These are phyloP conservation scores for Echium plantagineum DNA, from an alignment of 257 asterid species.

Conservation along the genomic window DNA sequence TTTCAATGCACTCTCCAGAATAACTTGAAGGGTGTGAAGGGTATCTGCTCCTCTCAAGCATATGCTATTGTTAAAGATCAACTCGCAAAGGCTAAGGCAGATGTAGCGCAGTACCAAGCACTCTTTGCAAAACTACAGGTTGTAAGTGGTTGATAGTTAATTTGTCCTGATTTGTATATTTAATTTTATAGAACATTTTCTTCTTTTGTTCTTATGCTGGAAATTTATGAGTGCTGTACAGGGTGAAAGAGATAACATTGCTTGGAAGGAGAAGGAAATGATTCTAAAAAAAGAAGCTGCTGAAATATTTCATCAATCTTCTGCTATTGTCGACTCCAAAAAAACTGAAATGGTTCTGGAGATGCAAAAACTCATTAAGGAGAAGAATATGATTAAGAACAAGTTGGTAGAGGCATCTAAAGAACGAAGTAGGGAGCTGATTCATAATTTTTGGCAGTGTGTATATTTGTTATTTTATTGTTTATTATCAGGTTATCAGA, in stretches of 20 bases:
- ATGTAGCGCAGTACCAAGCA: conserved; percentile 55
- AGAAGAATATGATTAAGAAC: conserved; percentile 39
- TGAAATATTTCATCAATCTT: conserved; percentile 67
- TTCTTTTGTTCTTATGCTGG: neutral
- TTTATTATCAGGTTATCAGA: conserved; percentile 7
- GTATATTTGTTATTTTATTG: neutral
- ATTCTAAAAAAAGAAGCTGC: conserved; percentile 63
- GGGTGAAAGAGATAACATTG: conserved; percentile 79
- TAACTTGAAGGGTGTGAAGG: conserved; percentile 55
- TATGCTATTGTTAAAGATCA: conserved; percentile 65
- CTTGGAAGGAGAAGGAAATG: conserved; percentile 80
- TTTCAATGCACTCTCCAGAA: conserved; percentile 43
- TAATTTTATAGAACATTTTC: neutral
- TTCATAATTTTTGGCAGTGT: conserved; percentile 2
- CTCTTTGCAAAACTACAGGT: conserved; percentile 92
- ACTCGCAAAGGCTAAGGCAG: conserved; percentile 65
- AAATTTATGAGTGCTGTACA: conserved; percentile 7
- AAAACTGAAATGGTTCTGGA: conserved; percentile 58
- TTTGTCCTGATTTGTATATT: neutral
- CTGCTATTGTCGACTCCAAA: conserved; percentile 63
- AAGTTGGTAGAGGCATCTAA: conserved; percentile 67
- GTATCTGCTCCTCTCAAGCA: conserved; percentile 63
- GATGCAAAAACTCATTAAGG: conserved; percentile 42
- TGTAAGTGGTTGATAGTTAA: conserved; percentile 24
- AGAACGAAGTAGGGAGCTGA: conserved; percentile 56